phyloP scores from a whole-genome alignment of 2,329 filamentous ascomycete species.

The Claviceps sp. region DNA sequence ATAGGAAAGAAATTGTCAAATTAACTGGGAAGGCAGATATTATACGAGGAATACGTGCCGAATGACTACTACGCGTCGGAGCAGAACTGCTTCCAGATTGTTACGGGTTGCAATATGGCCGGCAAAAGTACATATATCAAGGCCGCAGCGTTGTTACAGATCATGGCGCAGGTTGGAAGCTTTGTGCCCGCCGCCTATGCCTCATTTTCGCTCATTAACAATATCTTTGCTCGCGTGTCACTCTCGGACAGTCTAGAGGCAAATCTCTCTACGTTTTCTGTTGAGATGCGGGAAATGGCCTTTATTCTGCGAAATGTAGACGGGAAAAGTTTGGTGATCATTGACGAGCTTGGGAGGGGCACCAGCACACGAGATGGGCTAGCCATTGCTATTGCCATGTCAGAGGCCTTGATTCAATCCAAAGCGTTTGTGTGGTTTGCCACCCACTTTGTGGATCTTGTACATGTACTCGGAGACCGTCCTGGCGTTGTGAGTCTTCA shows the following conservation, averaged over 20 bases:
- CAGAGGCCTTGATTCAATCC: slow-evolving; percentile 73
- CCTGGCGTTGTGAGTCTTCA: slow-evolving; percentile 75
- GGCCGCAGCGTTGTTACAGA: slow-evolving; percentile 65
- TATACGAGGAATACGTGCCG: slow-evolving; percentile 58
- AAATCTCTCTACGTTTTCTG: slow-evolving; percentile 84
- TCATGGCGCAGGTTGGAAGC: slow-evolving; percentile 89
- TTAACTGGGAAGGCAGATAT: slow-evolving; percentile 28
- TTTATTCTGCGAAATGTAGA: slow-evolving; percentile 82
- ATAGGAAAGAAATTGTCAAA: background rate
- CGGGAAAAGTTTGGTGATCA: slow-evolving; percentile 60
- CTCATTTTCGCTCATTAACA: slow-evolving; percentile 64
- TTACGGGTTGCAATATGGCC: slow-evolving; percentile 97
- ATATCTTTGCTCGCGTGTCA: slow-evolving; percentile 77
- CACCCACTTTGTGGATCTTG: slow-evolving; percentile 80
- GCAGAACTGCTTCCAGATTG: slow-evolving; percentile 75
- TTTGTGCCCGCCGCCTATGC: slow-evolving; percentile 84
- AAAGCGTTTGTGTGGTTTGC: slow-evolving; percentile 79
- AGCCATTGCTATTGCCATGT: slow-evolving; percentile 78
- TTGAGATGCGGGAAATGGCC: slow-evolving; percentile 92
- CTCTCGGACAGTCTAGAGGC: slow-evolving; percentile 79
- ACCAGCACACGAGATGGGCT: slow-evolving; percentile 83
- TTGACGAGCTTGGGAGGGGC: slow-evolving; percentile 85
- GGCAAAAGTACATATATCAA: slow-evolving; percentile 94
- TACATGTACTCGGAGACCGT: slow-evolving; percentile 59
- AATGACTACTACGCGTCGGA: slow-evolving; percentile 82